Evolutionary conservation across 1,284 basidiomycete genomes (phyloP), one percentile per base, ranked within the genome.

Genomic region (Cutaneotrichosporon sp.): DNA sequence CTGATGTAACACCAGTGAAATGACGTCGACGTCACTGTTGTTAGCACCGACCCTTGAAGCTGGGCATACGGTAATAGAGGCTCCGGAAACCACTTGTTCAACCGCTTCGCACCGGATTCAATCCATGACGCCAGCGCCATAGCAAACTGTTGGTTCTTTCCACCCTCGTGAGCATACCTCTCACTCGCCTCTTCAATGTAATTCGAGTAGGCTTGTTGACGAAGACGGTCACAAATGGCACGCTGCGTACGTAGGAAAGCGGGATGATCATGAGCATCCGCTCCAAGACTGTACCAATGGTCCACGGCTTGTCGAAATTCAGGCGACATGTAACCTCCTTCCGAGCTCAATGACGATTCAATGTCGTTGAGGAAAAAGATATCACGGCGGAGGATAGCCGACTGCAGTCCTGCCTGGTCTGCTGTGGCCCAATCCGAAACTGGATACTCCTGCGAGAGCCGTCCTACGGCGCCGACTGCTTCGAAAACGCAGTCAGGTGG

Each of bases 401-500:
- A 39, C 8, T 67, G 54, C 13, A 69, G 45, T 0, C 62, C 61
- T 12, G 58, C 53, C 34, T 58, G 63, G 66, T 98, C 94, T 55
- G 82, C 78, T 36, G 76, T 77, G 5, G 88, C 81, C 94, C 94
- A 97, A 39, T 81, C 78, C 46, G 86, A 84, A 39, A 91, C 59
- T 43, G 83, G 80, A 36, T 80, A 79, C 59, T 92, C 88, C 36
- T 81, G 77, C 63, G 86, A 79, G 3, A 85, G 81, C 65, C 86
- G 87, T 33, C 79, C 77, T 14, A 94, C 81, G 46, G 83, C 82
- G 47, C 83, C 80, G 42, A 96, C 75, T 14, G 90, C 92, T 70
- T 97, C 93, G 0, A 86, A 87, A 46, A 98, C 84, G 72, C 94
- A 98, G 65, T 96, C 93, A 61, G 94, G 77, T 4, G 94, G 94